phyloP scores from a whole-genome alignment of 495 filamentous ascomycete species.

The Opeltia flavorubescens region DNA sequence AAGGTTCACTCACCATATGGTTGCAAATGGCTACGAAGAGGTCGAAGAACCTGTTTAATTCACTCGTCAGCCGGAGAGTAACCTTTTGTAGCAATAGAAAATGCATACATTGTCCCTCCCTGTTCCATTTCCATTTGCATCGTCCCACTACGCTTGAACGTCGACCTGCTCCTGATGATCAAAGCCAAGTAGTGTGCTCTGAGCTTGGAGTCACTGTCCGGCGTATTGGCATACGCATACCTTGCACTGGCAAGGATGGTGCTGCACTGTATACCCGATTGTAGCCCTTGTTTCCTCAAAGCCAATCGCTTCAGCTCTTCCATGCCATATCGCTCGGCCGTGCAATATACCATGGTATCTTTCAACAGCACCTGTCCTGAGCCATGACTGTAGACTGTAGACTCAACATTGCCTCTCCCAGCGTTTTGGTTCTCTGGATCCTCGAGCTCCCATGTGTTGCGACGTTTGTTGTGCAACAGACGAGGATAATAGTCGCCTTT shows the following conservation, averaged over 20 bases:
- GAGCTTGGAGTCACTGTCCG: slow-evolving; percentile 75
- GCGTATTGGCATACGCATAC: slow-evolving; percentile 79
- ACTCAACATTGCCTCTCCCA: slow-evolving; percentile 30
- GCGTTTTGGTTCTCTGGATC: slow-evolving; percentile 24
- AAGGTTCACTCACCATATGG: slow-evolving; percentile 47
- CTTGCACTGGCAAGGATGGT: slow-evolving; percentile 74
- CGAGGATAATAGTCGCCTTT: slow-evolving; percentile 86
- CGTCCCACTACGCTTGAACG: slow-evolving; percentile 88
- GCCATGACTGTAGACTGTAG: slow-evolving; percentile 54
- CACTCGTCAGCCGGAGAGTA: neutral
- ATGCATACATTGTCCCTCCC: slow-evolving; percentile 50
- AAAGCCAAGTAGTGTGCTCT: slow-evolving; percentile 84
- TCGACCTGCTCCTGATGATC: slow-evolving; percentile 70
- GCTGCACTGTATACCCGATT: slow-evolving; percentile 65
- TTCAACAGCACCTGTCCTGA: slow-evolving; percentile 58
- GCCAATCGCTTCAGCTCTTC: slow-evolving; percentile 71
- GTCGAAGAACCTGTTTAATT: slow-evolving; percentile 58
- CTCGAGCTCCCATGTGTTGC: slow-evolving; percentile 60
- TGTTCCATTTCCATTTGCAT: slow-evolving; percentile 92
- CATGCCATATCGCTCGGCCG: slow-evolving; percentile 67
- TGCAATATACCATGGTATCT: slow-evolving; percentile 86
- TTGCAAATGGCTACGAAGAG: slow-evolving; percentile 88
- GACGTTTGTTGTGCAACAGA: slow-evolving; percentile 52
- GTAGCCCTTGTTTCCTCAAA: slow-evolving; percentile 74
- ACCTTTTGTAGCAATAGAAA: neutral